Evolutionary conservation across 73 alveolate species (phyloP).

Genomic region (Stentor coeruleus): DNA sequence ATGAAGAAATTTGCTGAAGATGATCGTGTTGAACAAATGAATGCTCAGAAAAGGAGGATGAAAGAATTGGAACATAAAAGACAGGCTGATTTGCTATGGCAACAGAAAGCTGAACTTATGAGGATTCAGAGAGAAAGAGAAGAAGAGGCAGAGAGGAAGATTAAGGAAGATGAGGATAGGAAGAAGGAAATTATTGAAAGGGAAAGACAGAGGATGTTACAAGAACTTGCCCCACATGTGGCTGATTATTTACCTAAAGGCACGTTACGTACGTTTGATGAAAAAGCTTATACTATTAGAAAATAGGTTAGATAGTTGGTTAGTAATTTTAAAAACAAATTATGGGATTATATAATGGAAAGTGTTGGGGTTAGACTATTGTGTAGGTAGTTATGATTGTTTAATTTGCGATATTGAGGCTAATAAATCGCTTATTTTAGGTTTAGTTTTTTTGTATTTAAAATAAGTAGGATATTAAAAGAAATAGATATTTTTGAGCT

Average conservation of each 20-base stretch:
- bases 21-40: slow-evolving; percentile 74
- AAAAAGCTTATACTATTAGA: slow-evolving; percentile 3
- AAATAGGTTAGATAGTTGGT: not conserved
- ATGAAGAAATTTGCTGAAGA: slow-evolving; percentile 82
- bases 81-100: slow-evolving; percentile 80
- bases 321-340: too few species aligned
- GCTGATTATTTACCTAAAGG: slow-evolving; percentile 69
- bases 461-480: too few species aligned
- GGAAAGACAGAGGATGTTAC: slow-evolving; percentile 74
- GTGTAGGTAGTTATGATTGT: too few species aligned
- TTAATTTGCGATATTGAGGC: too few species aligned
- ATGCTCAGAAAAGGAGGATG: slow-evolving; percentile 77
- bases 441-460: too few species aligned
- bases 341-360: too few species aligned
- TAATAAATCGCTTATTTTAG: too few species aligned
- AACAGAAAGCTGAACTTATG: slow-evolving; percentile 58
- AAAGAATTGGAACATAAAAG: slow-evolving; percentile 75
- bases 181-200: slow-evolving; percentile 61
- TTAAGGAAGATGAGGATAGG: slow-evolving; percentile 64
- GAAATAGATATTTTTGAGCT: too few species aligned
- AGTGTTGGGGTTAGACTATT: too few species aligned
- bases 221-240: slow-evolving; percentile 62
- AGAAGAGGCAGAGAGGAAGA: slow-evolving; percentile 52
- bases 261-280: slow-evolving; percentile 10
- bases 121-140: slow-evolving; percentile 73